Evolutionary conservation across 2,329 filamentous ascomycete species (phyloP).

Genomic region (Teratosphaeria pseudoeucalypti): DNA sequence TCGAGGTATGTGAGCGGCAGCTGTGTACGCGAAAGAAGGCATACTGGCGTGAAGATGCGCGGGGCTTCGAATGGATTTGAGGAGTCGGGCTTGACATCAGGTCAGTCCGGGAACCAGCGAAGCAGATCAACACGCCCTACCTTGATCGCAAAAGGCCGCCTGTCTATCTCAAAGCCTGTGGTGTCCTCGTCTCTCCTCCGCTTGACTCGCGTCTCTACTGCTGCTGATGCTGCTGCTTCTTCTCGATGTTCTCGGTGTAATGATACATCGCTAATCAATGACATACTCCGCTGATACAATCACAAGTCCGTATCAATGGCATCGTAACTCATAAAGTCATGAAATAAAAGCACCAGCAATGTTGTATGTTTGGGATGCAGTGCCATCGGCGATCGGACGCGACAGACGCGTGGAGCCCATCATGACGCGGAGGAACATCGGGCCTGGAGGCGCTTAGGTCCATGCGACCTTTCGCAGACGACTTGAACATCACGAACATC

Average conservation of each 20-base stretch:
- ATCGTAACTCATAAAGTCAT: constrained; percentile 1
- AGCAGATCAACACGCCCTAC: constrained; percentile 4
- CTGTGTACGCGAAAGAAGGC: constrained; percentile 48
- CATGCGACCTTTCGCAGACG: no score
- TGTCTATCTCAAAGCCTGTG: constrained; percentile 10
- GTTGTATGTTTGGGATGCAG: not conserved
- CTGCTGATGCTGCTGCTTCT: not conserved
- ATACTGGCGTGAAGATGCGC: constrained; percentile 19
- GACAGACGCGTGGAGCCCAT: not conserved
- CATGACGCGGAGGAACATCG: not conserved
- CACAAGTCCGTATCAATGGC: constrained; percentile 4
- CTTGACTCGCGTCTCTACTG: constrained; percentile 6
- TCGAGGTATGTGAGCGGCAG: constrained; percentile 54
- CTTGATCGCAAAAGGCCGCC: constrained; percentile 17
- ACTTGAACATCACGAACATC: not conserved
- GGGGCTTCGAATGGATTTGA: constrained; percentile 16
- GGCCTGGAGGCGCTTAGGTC: no score
- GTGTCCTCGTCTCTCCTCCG: constrained; percentile 6
- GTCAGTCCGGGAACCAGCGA: constrained; percentile 3
- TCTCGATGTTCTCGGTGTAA: not conserved
- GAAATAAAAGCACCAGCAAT: not conserved
- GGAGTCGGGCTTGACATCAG: constrained; percentile 8
- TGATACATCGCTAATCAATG: constrained; percentile 2
- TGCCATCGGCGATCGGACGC: not conserved
- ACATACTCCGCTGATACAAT: constrained; percentile 4